phyloP scores from a whole-genome alignment of 306 rosid genomes.

The Astragalus membranaceus region DNA sequence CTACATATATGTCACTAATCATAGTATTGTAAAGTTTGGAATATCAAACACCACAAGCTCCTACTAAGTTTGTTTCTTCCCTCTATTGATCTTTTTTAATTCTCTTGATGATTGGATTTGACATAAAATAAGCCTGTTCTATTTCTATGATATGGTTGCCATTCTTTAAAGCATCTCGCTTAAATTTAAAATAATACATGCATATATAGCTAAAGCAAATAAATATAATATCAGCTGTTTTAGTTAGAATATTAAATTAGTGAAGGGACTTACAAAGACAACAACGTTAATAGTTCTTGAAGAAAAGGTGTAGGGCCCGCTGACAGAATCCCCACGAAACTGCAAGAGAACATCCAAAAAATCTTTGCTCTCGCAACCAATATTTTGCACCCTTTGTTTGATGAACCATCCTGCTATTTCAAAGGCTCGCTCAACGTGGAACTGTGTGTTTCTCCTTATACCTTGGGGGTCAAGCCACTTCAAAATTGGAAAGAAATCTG shows the following conservation, averaged over 20 bases:
- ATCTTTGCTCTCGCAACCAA: conserved; percentile 27
- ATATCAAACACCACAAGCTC: too few species aligned
- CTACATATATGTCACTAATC: too few species aligned
- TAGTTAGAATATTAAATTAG: too few species aligned
- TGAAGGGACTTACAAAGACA: conserved; percentile 27
- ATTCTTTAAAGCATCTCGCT: too few species aligned
- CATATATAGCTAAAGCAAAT: too few species aligned
- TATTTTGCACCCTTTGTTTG: conserved; percentile 42
- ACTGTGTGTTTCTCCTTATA: conserved; percentile 58
- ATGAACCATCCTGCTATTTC: conserved; percentile 67
- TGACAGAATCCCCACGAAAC: conserved; percentile 47
- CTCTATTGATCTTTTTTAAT: background rate
- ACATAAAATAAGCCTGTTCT: background rate
- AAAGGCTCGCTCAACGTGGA: conserved; percentile 60
- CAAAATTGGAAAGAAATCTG: conserved; percentile 57
- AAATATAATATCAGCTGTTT: too few species aligned
- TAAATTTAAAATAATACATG: too few species aligned
- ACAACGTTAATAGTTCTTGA: conserved; percentile 42
- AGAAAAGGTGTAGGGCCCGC: conserved; percentile 14
- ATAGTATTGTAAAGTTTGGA: too few species aligned
- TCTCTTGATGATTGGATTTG: background rate
- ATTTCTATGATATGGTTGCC: too few species aligned
- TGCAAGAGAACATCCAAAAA: conserved; percentile 65
- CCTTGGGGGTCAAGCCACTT: conserved; percentile 77
- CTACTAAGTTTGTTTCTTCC: too few species aligned